Percentiles rank a stretch among this genome's conserved stretches.
These are phyloP conservation scores for Verticillium longisporum DNA, from an alignment of 2,329 filamentous ascomycete genomes.

Conservation along the genomic window DNA sequence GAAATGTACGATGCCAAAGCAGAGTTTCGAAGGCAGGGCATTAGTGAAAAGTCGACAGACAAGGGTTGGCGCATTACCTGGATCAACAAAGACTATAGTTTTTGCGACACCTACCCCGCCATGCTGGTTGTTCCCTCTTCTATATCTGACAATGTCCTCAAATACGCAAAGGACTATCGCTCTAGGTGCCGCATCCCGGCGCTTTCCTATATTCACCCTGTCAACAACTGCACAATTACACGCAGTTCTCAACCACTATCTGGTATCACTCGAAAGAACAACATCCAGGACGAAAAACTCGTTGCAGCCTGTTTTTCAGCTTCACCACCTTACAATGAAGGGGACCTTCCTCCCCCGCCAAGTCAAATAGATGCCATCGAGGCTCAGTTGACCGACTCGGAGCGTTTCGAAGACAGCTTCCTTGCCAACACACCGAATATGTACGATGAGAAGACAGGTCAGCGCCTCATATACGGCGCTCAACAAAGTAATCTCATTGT, in stretches of 20 bases:
- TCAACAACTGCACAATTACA: slow-evolving; percentile 96
- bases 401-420: slow-evolving; percentile 63
- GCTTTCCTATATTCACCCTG: slow-evolving; percentile 87
- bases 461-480: slow-evolving; percentile 73
- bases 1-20: slow-evolving; percentile 74
- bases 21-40: slow-evolving; percentile 83
- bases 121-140: slow-evolving; percentile 76
- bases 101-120: slow-evolving; percentile 88
- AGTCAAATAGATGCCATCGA: slow-evolving; percentile 46
- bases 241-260: slow-evolving; percentile 88
- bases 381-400: slow-evolving; percentile 51
- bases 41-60: slow-evolving; percentile 71
- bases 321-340: slow-evolving; percentile 27
- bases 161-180: slow-evolving; percentile 84
- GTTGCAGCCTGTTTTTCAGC: slow-evolving; percentile 89
- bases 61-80: slow-evolving; percentile 83
- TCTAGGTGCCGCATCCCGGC: slow-evolving; percentile 84
- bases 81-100: slow-evolving; percentile 85
- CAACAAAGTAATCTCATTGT: slow-evolving; percentile 94
- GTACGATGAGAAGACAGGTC: slow-evolving; percentile 53
- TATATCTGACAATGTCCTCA: slow-evolving; percentile 95
- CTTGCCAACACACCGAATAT: slow-evolving; percentile 43
- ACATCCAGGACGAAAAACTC: slow-evolving; percentile 91
- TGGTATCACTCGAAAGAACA: slow-evolving; percentile 79
- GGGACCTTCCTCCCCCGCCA: slow-evolving; percentile 31